Percentiles rank a stretch among this genome's conserved stretches.
Conservation (phyloP, 768 basidiomycete species). For the Hericium erinaceus region DNA sequence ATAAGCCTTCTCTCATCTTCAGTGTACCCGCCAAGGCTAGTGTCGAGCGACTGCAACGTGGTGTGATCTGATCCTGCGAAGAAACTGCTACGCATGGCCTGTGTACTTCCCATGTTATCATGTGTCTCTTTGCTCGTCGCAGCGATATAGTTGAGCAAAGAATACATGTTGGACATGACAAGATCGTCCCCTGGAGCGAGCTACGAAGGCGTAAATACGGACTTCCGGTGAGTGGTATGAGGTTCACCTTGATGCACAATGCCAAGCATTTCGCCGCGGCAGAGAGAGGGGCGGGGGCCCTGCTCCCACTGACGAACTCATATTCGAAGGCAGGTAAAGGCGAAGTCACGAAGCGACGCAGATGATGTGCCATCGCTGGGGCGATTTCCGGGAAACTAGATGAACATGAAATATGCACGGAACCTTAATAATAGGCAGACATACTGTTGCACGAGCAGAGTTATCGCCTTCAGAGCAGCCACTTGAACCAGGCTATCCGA, state of each 20-base stretch:
- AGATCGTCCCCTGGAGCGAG: slow-evolving; percentile 81
- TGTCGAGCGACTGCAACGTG: slow-evolving; percentile 50
- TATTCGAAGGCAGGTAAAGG: slow-evolving; percentile 85
- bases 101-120: slow-evolving; percentile 37
- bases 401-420: not conserved
- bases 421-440: slow-evolving; percentile 5
- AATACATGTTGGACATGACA: slow-evolving; percentile 93
- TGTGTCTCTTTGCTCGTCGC: slow-evolving; percentile 71
- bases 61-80: slow-evolving; percentile 31
- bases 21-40: slow-evolving; percentile 54
- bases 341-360: slow-evolving; percentile 82
- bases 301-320: slow-evolving; percentile 64
- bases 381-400: slow-evolving; percentile 77
- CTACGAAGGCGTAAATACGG: slow-evolving; percentile 27
- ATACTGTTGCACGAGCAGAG: slow-evolving; percentile 77
- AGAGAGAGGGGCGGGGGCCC: slow-evolving; percentile 67
- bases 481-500: slow-evolving; percentile 82
- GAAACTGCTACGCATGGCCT: slow-evolving; percentile 13
- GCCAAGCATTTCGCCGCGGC: slow-evolving; percentile 89
- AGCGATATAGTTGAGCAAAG: slow-evolving; percentile 85
- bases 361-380: slow-evolving; percentile 58
- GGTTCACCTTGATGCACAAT: slow-evolving; percentile 70
- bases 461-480: slow-evolving; percentile 79
- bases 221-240: not conserved
- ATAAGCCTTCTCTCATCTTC: slow-evolving; percentile 82